Base-by-base conservation (phyloP, 2,329 filamentous ascomycete genomes). In the Ploettnerulaceae sp. region DNA sequence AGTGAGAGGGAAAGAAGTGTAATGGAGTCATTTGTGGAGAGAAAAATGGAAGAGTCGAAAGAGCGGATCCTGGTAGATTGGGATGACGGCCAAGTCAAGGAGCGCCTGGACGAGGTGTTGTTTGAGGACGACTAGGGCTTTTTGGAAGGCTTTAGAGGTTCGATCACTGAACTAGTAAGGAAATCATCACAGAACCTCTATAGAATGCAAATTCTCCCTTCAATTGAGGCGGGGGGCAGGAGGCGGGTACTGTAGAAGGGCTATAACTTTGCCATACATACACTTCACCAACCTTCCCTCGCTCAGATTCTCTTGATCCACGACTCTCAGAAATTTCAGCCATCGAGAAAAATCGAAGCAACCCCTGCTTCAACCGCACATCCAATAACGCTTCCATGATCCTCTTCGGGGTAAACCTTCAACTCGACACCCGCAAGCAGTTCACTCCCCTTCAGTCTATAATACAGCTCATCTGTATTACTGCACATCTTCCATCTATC, bases 11-110 rank as follows among this genome's bases (percentile, higher is more conserved):
- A 65, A 40, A 38, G 36, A 29, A 51, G 18, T 0, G 54, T 45
- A 0, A 64, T 66, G 62, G 62, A 67, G 32, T 26, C 41, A 0
- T 56, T 67, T 38, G 59, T 66, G 7, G n/a, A 61, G 31, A 50
- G 17, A 20, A 68, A 67, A 45, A 59, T 66, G 53, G 46, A 54
- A 18, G 60, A 66, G 36, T 48, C 46, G 47, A 48, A 50, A 15
- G 47, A 47, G 26, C 32, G 32, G 28, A 47, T 24, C 33, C 20
- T 53, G 24, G 47, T 45, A 20, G 34, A 53, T 4, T 53, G 47
- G 50, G 44, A 44, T 36, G 21, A 15, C 5, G 36, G 41, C 28
- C 8, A 11, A 8, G 45, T 29, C 20, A 47, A 34, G 37, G 28
- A 12, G 20, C 21, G 20, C 22, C 22, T 47, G 9, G 26, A 28